These are phyloP conservation scores for Megacollybia marginata DNA, from an alignment of 768 basidiomycete species.

Conservation along the genomic window DNA sequence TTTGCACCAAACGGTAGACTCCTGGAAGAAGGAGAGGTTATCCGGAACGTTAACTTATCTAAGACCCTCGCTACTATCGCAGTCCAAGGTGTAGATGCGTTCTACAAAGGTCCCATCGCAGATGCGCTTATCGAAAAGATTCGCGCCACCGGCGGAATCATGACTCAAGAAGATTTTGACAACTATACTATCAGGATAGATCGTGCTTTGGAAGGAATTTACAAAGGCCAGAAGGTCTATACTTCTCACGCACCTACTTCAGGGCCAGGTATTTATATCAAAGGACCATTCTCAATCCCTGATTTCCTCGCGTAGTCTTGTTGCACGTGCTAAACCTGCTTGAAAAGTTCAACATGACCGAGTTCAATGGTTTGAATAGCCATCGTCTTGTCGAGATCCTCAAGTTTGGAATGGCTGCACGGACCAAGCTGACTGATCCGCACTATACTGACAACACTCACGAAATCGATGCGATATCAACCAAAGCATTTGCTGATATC, in stretches of 20 bases:
- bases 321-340: slow-evolving; percentile 88
- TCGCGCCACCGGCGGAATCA: slow-evolving; percentile 65
- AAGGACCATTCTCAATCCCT: slow-evolving; percentile 1
- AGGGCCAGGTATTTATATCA: slow-evolving; percentile 48
- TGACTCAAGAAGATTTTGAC: slow-evolving; percentile 67
- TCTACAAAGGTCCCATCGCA: slow-evolving; percentile 86
- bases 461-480: slow-evolving; percentile 57
- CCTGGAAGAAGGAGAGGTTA: slow-evolving; percentile 66
- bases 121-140: slow-evolving; percentile 71
- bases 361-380: slow-evolving; percentile 52
- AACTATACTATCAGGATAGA: slow-evolving; percentile 62
- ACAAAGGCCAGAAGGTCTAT: slow-evolving; percentile 72
- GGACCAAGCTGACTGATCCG: slow-evolving; percentile 81
- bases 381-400: slow-evolving; percentile 82
- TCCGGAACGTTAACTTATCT: slow-evolving; percentile 69
- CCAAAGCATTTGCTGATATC: slow-evolving; percentile 56
- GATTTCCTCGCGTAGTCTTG: slow-evolving; percentile 38
- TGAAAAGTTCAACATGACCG: slow-evolving; percentile 59
- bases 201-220: slow-evolving; percentile 73
- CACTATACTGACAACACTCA: slow-evolving; percentile 48
- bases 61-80: slow-evolving; percentile 72
- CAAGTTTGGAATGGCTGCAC: slow-evolving; percentile 60
- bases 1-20: slow-evolving; percentile 76
- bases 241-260: slow-evolving; percentile 81
- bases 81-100: slow-evolving; percentile 66